Evolutionary conservation across 164 flowering plant genomes (phyloP).

Genomic region (Houttuynia cordata): DNA sequence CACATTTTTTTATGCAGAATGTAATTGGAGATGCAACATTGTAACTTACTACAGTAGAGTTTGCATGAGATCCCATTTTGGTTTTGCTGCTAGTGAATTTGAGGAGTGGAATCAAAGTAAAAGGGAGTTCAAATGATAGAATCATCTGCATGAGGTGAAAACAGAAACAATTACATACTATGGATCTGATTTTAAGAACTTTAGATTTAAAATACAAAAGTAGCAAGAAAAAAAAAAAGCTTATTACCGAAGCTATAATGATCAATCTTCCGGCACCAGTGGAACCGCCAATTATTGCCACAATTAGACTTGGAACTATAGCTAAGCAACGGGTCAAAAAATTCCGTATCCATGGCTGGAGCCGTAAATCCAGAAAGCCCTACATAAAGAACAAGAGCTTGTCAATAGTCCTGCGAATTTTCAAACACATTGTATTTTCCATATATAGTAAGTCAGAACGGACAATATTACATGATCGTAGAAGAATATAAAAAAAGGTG

Average conservation of each 20-base stretch:
- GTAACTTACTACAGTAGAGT: conserved; percentile 43
- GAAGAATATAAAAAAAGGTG: background rate
- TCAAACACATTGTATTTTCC: too few relatives aligned
- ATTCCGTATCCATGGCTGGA: conserved; percentile 80
- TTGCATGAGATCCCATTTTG: conserved; percentile 77
- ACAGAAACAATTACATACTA: too few relatives aligned
- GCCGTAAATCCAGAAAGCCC: conserved; percentile 82
- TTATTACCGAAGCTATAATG: conserved; percentile 74
- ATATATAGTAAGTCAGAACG: too few relatives aligned
- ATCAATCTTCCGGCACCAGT: conserved; percentile 84
- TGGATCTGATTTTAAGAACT: too few relatives aligned
- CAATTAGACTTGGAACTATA: conserved; percentile 82
- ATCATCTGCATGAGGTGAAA: conserved; percentile 53
- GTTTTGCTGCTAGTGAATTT: conserved; percentile 84
- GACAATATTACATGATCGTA: background rate
- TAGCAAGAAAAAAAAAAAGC: too few relatives aligned
- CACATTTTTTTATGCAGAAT: too few relatives aligned
- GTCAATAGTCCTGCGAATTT: background rate
- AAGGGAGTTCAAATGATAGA: conserved; percentile 89
- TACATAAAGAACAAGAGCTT: conserved; percentile 10
- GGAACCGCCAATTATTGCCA: conserved; percentile 82
- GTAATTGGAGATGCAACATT: background rate
- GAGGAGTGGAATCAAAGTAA: conserved; percentile 87
- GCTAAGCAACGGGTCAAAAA: conserved; percentile 78
- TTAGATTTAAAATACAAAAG: too few relatives aligned